A percentile compares a stretch with the other conserved stretches of the same genome.
Conservation (phyloP, 2,329 filamentous ascomycete genomes). For the Aspergillus eucalypticola region DNA sequence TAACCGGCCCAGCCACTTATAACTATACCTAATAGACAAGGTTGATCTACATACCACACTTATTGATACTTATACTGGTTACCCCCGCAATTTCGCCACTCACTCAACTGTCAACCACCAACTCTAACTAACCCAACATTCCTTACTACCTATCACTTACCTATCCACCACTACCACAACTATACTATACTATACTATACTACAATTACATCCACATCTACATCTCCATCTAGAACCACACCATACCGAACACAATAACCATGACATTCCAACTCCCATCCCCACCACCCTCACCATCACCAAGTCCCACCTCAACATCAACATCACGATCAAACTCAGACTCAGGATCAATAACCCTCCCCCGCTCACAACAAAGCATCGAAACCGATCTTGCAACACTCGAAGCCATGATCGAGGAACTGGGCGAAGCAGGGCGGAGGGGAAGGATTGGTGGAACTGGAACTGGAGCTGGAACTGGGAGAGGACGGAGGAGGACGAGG, state of each 20-base stretch:
- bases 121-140: too few species aligned
- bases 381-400: neutral
- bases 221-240: neutral
- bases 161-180: too few species aligned
- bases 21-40: too few species aligned
- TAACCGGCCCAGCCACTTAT: too few species aligned
- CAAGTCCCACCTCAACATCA: neutral
- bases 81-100: too few species aligned
- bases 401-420: neutral
- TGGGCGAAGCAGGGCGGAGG: neutral
- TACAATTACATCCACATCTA: neutral
- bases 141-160: too few species aligned
- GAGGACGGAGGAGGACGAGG: too few species aligned
- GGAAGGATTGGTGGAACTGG: neutral
- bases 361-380: neutral
- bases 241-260: neutral
- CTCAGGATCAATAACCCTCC: neutral
- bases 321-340: neutral
- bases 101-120: too few species aligned
- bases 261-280: neutral
- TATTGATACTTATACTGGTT: too few species aligned
- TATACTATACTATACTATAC: neutral
- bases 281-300: neutral
- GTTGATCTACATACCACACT: too few species aligned
- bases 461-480: too few species aligned